A percentile compares a stretch with the other conserved stretches of the same genome.
Evolutionary conservation across 2,329 filamentous ascomycete species (phyloP).

Genomic region (Aspergillus chevalieri): DNA sequence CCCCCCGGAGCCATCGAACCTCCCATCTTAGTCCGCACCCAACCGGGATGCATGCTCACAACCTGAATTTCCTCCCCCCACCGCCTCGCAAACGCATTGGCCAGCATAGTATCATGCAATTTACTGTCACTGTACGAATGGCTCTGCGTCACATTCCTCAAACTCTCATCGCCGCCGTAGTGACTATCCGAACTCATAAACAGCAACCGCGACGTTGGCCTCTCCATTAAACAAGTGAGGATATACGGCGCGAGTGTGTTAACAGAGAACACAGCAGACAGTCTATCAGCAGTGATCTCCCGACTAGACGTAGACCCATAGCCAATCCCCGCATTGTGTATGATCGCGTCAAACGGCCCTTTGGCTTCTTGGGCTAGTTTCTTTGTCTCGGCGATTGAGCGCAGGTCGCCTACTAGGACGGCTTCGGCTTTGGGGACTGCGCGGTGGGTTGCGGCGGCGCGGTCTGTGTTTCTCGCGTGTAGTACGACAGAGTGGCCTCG

Average conservation of each 20-base stretch:
- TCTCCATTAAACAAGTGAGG: slow-evolving; percentile 46
- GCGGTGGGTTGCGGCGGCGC: slow-evolving; percentile 44
- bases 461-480: slow-evolving; percentile 52
- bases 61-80: slow-evolving; percentile 42
- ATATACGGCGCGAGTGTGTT: slow-evolving; percentile 56
- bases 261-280: slow-evolving; percentile 49
- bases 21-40: slow-evolving; percentile 53
- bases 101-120: slow-evolving; percentile 51
- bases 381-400: slow-evolving; percentile 47
- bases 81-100: slow-evolving; percentile 48
- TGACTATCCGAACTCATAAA: slow-evolving; percentile 51
- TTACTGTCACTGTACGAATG: slow-evolving; percentile 52
- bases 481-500: slow-evolving; percentile 52
- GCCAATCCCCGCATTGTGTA: slow-evolving; percentile 55
- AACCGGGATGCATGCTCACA: slow-evolving; percentile 48
- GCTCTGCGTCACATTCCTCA: slow-evolving; percentile 29
- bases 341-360: slow-evolving; percentile 49
- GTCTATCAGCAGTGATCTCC: slow-evolving; percentile 41
- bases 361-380: slow-evolving; percentile 48
- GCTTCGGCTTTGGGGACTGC: slow-evolving; percentile 47
- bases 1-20: slow-evolving; percentile 43
- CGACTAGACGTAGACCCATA: slow-evolving; percentile 26
- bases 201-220: slow-evolving; percentile 44
- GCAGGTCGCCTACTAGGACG: slow-evolving; percentile 50
- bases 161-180: slow-evolving; percentile 38